Evolutionary conservation across 1,284 basidiomycete genomes (phyloP).

Genomic region (Pyrrhoderma noxium): DNA sequence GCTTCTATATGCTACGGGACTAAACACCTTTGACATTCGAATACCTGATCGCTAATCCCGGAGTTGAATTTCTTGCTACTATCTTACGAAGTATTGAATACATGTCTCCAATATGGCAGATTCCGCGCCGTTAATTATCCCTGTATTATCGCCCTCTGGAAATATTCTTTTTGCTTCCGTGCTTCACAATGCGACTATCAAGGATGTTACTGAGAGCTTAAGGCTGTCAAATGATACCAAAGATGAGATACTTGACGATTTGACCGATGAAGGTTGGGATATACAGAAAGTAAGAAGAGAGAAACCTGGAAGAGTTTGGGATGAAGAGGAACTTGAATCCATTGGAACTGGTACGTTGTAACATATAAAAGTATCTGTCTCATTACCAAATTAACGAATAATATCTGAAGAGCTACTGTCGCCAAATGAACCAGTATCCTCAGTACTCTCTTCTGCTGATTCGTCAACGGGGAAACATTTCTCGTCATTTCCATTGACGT

Average conservation of each 20-base stretch:
- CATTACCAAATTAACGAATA: no score
- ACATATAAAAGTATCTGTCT: no score
- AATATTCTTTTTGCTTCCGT: conserved; percentile 58
- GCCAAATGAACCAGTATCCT: conserved; percentile 39
- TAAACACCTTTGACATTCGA: no score
- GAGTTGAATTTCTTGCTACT: no score
- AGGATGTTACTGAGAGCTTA: conserved; percentile 52
- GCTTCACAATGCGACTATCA: conserved; percentile 40
- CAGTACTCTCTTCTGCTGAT: conserved; percentile 39
- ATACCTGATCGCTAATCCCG: no score
- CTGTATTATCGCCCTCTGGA: conserved; percentile 50
- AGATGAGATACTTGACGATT: conserved; percentile 48
- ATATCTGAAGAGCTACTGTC: conserved; percentile 42
- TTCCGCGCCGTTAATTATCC: conserved; percentile 41
- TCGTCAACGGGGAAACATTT: conserved; percentile 42
- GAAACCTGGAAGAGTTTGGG: conserved; percentile 54
- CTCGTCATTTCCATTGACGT: conserved; percentile 66
- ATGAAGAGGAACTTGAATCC: conserved; percentile 56
- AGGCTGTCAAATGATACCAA: conserved; percentile 40
- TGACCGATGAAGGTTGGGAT: conserved; percentile 55
- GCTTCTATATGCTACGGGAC: no score
- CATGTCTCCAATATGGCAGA: no score
- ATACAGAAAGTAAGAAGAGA: conserved; percentile 57
- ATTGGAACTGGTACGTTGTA: conserved; percentile 53
- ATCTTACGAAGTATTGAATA: no score